Base-by-base conservation (phyloP, 1,284 basidiomycete species). In the Marasmius sp. region DNA sequence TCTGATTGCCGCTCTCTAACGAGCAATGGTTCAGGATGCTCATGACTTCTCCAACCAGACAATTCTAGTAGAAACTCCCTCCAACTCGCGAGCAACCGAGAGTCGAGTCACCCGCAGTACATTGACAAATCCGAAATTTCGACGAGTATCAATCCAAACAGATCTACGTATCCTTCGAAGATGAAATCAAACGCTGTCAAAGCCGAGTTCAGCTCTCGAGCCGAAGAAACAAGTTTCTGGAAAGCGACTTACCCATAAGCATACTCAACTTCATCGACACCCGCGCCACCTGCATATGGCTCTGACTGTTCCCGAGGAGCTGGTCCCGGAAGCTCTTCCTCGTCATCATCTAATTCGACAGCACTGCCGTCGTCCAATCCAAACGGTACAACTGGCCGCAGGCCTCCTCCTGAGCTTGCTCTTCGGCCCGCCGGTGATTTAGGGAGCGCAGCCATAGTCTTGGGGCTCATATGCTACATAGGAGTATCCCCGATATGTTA, bases 381-480 rank as follows among this genome's bases (percentile, higher is more conserved):
- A 68, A 94, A 92, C 5, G 91, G 89, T 61, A 94, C 71, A 34
- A 96, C 87, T 27, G 94, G 93, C 39, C 94, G 86, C 49, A 96
- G 81, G 10, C 92, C 88, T 41, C 85, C 85, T 53, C 91, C 92
- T 2, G 91, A 89, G 66, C 91, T 93, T 51, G 89, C 88, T 49
- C 93, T 85, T 39, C 94, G 81, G 36, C 90, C 89, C 22, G 88
- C 88, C 14, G 94, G 94, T 0, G 93, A 94, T 71, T 94, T 93
- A 0, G 94, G 92, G 52, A 97, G 80, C 18, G 93, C 91, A 27
- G 92, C 91, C 85, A 97, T 91, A 1, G 94, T 95, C 74, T 93
- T 92, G 1, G 94, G 93, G 64, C 94, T 95, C 90, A 97, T 93
- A 70, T 96, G 94, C 94, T 96, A 67, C 16, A 61, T 47, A 58